Percentiles rank a stretch among this genome's conserved stretches.
Evolutionary conservation across 306 rosid genomes (phyloP).

Genomic region (Neltuma alba): DNA sequence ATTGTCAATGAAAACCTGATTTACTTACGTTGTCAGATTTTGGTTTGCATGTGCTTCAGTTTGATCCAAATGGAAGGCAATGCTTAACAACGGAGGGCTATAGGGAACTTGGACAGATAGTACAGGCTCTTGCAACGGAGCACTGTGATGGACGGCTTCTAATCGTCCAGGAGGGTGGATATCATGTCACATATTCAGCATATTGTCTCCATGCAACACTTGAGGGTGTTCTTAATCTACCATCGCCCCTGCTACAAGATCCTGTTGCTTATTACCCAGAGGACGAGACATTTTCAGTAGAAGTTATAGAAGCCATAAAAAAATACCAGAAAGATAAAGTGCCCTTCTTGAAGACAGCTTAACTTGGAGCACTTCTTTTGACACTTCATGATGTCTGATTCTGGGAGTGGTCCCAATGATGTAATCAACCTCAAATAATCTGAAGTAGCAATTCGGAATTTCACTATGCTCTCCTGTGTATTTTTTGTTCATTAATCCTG

Average conservation of each 20-base stretch:
- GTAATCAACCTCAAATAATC: background rate
- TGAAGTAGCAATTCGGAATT: background rate
- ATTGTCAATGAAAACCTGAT: background rate
- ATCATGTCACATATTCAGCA: constrained; percentile 87
- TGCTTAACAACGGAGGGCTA: constrained; percentile 94
- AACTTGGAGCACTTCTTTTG: background rate
- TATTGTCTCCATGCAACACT: constrained; percentile 92
- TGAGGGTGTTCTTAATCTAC: constrained; percentile 83
- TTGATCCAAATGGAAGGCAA: constrained; percentile 96
- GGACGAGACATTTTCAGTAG: constrained; percentile 60
- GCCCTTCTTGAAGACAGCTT: constrained; percentile 50
- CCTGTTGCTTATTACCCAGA: constrained; percentile 78
- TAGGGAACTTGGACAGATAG: constrained; percentile 59
- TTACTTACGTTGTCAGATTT: constrained; percentile 9
- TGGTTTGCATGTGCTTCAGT: constrained; percentile 47
- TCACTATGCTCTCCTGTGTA: background rate
- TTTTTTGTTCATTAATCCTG: background rate
- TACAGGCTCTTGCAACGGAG: constrained; percentile 44
- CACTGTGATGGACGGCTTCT: constrained; percentile 62
- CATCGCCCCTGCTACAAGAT: constrained; percentile 59
- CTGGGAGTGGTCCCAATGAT: background rate
- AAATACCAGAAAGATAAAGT: constrained; percentile 49
- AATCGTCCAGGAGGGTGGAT: constrained; percentile 95
- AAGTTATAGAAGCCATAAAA: constrained; percentile 63
- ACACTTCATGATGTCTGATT: background rate